Evolutionary conservation across 2,329 filamentous ascomycete genomes (phyloP), one percentile per base, ranked within the genome.

Genomic region (Raffaelea deltoideospora): DNA sequence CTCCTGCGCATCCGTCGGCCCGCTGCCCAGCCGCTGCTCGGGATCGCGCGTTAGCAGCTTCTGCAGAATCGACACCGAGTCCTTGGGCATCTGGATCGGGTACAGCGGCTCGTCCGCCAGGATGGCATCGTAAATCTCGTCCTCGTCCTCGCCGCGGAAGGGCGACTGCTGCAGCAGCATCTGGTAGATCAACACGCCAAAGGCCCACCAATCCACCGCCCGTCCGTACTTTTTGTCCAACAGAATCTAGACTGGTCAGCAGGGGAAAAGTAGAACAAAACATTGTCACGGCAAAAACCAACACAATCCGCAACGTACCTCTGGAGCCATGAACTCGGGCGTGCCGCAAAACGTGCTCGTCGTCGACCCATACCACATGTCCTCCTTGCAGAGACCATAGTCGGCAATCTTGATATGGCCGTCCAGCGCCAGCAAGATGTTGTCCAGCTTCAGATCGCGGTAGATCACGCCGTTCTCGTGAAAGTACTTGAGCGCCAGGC

Each of bases 391-490:
- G 34, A 98, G 73, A 73, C 90, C 90, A 56, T 94, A 98, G 69
- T 98, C 90, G 37, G 74, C 90, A 66, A 98, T 86, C 69, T 96
- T 96, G 66, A 98, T 93, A 57, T 98, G 90, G 20, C 90, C 90
- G 53, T 98, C 90, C 32, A 94, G 68, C 1, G 86, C 92, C 51
- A 98, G 66, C 33, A 98, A 70, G 53, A 98, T 98, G 56, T 98
- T 79, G 58, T 79, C 74, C 8, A 85, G 81, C 64, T 98, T 98
- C 53, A 98, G 62, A 63, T 98, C 90, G 61, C 90, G 83, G 60
- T 98, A 98, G 49, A 98, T 95, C 52, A 98, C 90, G 38, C 90
- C 90, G 55, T 98, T 96, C 58, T 98, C 90, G 53, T 98, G 90
- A 70, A 98, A 96, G 58, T 98, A 98, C 59, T 98, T 98, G 50